Evolutionary conservation across 495 filamentous ascomycete genomes (phyloP), one percentile per base, ranked within the genome.

Genomic region (Aspergillus taichungensis): DNA sequence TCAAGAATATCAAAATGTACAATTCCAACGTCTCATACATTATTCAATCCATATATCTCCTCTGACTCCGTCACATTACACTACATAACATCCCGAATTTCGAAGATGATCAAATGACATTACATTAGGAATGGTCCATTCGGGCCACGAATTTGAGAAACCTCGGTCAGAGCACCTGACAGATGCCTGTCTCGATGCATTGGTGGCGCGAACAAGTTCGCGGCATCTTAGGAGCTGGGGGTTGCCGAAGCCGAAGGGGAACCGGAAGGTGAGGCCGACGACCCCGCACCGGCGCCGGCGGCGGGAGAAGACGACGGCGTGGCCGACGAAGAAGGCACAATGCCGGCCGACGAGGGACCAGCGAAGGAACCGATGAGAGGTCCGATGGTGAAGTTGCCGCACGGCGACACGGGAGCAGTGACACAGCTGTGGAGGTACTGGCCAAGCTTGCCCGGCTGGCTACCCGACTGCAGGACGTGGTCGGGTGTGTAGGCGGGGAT

Each of bases 391-490:
- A 64, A 34, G 11, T 34, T 12, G 28, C 59, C 59, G 33, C 61
- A 62, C 0, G 55, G 57, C 33, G 31, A 46, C 1, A 41, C 6
- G 3, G 63, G 63, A 6, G 56, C 52, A 12, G 50, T 39, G 5
- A 64, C 53, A 30, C 63, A 66, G 37, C 40, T 45, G 6, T 47
- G 38, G 37, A 66, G 44, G 46, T 60, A 62, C 34, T 29, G 28
- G 24, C 63, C 63, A 5, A 66, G 49, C 36, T 54, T 54, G 13
- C 63, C 63, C 13, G 57, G 51, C 34, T 54, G 24, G 39, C 50
- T 63, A 1, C 46, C 49, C 6, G 34, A 39, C 8, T 42, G 31
- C 30, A 66, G 52, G 3, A 66, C 46, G 34, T 57, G 54, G 9
- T 35, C 42, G 0, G 63, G 63, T 6, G 40, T 50, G 42, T 57